Base-by-base conservation (phyloP, 495 filamentous ascomycete genomes). In the Hypoxylon lenormandii region DNA sequence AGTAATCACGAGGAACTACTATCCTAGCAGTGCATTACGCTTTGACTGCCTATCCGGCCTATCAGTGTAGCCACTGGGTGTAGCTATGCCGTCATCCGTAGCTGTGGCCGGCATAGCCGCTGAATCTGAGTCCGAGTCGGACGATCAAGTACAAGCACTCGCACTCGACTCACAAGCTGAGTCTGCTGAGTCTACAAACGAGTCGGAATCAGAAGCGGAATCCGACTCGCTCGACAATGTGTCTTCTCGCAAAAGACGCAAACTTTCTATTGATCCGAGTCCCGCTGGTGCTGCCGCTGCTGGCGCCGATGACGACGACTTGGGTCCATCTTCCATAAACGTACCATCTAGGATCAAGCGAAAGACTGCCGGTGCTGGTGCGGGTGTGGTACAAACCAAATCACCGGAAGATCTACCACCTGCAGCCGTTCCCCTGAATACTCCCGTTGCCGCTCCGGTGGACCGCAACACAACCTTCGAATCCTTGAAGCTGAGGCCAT, bases 401-500 rank as follows among this genome's bases (percentile, higher is more conserved):
- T 53, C 28, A 4, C n/a, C 46, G 16, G 53, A 49, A 26, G 54
- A 15, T 46, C 38, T 30, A 40, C 53, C 55, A 43, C 61, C 69
- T 42, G 46, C 66, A 30, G 63, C 60, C 58, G 36, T 76, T 48
- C 66, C 67, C 54, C 60, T 58, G 26, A 70, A 69, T 40, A 59
- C 61, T n/a, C 40, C 55, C 26, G 23, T 72, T 42, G 36, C 53
- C 10, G 81, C 78, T 26, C 81, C 81, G 1, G 64, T 79, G 28
- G 80, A 86, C 52, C 77, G 77, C 48, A 81, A 84, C 63, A 86
- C 87, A 4, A 92, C 85, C 18, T 98, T 98, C 72, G 85, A 89
- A 16, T 84, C 84, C 10, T 77, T 98, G 33, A 84, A 86, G 13
- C 87, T 98, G 2, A 84, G 88, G 43, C 93, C 91, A 77, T 98